Percentiles rank a stretch among this genome's conserved stretches.
Evolutionary conservation across 225 moss, liverwort and hornwort species (phyloP).

Genomic region (Rhytidiadelphus loreus): DNA sequence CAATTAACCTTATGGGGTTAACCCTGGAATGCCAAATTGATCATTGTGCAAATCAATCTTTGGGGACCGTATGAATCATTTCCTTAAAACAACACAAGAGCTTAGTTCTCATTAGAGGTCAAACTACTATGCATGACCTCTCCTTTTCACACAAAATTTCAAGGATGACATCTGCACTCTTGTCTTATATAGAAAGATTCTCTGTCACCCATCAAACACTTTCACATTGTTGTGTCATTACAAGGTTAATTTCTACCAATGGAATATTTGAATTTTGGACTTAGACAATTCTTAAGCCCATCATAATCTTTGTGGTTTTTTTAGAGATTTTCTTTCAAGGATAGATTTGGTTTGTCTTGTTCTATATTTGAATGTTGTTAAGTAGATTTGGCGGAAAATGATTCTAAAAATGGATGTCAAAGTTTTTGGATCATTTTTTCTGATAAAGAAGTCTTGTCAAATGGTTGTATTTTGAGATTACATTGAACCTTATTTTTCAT

Average conservation of each 20-base stretch:
- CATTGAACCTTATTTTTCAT: background rate
- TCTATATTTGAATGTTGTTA: background rate
- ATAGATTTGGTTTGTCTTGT: background rate
- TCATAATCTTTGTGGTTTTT: background rate
- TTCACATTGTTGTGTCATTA: fast-evolving
- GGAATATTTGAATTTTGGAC: background rate
- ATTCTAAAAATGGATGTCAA: background rate
- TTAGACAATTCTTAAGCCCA: background rate
- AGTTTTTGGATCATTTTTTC: background rate
- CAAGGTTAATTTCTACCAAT: background rate
- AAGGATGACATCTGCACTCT: background rate
- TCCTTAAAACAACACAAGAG: background rate
- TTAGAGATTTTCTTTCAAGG: background rate
- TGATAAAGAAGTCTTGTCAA: background rate
- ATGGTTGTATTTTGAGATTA: background rate
- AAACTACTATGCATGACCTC: background rate
- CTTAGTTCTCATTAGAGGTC: background rate
- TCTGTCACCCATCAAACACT: background rate
- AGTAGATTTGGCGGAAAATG: too few species aligned
- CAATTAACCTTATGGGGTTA: fast-evolving
- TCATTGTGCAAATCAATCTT: too few species aligned
- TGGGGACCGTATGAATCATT: too few species aligned
- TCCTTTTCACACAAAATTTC: background rate
- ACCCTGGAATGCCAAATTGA: fast-evolving
- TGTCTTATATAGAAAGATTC: background rate